These are phyloP conservation scores for Plectranthus barbatus DNA, from an alignment of 257 asterid species.

Conservation along the genomic window DNA sequence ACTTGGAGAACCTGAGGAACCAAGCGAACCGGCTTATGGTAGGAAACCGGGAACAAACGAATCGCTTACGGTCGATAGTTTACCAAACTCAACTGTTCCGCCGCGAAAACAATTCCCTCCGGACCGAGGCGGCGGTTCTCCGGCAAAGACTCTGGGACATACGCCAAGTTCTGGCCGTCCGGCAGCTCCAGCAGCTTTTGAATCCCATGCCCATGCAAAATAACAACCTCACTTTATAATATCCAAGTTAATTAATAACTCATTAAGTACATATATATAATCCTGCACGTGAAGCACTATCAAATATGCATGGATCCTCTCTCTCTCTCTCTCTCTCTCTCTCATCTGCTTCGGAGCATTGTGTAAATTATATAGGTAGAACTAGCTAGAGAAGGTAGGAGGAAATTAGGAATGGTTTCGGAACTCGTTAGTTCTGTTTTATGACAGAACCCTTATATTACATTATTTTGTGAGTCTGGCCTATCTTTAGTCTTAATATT, in stretches of 20 bases:
- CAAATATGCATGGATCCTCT: conserved; percentile 2
- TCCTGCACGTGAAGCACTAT: background rate
- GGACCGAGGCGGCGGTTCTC: conserved; percentile 56
- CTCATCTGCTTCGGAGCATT: background rate
- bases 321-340: conserved; percentile 5
- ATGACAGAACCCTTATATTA: conserved; percentile 18
- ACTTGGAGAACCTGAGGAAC: conserved; percentile 72
- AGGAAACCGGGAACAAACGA: conserved; percentile 54
- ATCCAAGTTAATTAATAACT: background rate
- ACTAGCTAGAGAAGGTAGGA: conserved; percentile 15
- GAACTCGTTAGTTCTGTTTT: conserved; percentile 12
- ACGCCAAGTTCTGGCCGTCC: conserved; percentile 57
- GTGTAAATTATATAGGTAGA: conserved; percentile 16
- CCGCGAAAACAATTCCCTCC: conserved; percentile 48
- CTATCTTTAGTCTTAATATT: background rate
- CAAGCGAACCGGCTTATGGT: conserved; percentile 50
- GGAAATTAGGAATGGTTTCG: conserved; percentile 10
- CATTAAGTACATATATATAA: background rate
- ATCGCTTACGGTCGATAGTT: conserved; percentile 42
- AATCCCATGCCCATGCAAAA: conserved; percentile 43
- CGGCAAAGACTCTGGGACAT: conserved; percentile 63
- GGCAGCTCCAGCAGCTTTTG: conserved; percentile 58
- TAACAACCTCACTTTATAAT: conserved; percentile 39
- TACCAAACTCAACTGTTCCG: conserved; percentile 33
- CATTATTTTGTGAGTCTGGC: conserved; percentile 24